Percentiles rank a stretch among this genome's conserved stretches.
phyloP scores from a whole-genome alignment of 2,329 filamentous ascomycete genomes.

The Colletotrichum kahawae region DNA sequence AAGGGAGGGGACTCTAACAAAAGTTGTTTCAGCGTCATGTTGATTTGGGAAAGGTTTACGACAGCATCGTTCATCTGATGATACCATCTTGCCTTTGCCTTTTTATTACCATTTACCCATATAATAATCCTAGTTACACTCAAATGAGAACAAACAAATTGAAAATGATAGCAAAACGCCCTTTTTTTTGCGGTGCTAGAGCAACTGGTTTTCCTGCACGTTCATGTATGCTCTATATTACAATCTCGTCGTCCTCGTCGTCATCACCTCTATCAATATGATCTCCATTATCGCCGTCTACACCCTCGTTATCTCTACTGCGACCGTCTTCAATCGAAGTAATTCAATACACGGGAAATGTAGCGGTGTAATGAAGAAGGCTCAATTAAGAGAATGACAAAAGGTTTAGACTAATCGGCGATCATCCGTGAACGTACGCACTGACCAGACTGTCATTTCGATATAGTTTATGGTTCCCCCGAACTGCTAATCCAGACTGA shows the following conservation, averaged over 20 bases:
- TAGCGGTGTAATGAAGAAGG: background rate
- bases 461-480: background rate
- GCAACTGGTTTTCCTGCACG: too few relatives aligned
- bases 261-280: background rate
- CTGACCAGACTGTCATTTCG: background rate
- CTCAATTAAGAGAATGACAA: background rate
- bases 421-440: background rate
- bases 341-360: background rate
- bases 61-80: constrained; percentile 1
- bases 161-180: background rate
- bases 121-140: background rate
- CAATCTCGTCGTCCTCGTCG: background rate
- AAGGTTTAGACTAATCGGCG: background rate
- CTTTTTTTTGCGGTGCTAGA: too few relatives aligned
- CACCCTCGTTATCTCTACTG: background rate
- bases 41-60: background rate
- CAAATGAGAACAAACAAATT: background rate
- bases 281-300: background rate
- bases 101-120: background rate
- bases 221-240: background rate
- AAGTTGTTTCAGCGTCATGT: background rate
- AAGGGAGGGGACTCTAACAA: background rate
- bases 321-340: background rate
- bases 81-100: background rate
- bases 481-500: background rate